Evolutionary conservation across 345 rosid species (phyloP), one percentile per base, ranked within the genome.

Genomic region (Citrus glauca): DNA sequence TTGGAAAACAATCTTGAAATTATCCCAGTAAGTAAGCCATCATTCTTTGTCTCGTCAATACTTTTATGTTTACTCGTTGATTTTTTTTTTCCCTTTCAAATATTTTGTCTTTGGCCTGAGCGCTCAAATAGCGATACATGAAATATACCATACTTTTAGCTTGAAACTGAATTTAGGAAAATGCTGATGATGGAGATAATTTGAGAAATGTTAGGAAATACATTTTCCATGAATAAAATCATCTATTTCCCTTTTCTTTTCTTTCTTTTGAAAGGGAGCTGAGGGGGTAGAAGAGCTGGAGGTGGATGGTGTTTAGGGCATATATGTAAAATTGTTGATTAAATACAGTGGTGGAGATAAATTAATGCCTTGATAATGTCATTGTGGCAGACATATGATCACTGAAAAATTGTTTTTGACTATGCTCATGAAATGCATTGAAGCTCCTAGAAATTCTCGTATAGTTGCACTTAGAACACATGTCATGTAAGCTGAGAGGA

Each of bases 1-100:
- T 80, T 96, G 88, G 98, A 92, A 78, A 93, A 88, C 91, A 91
- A 96, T 86, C 93, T 96, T 73, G 99, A 93, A 87, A 96, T 96
- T 37, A 91, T 96, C 73, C 97, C 97, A 72, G 99, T 95, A 85
- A 90, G 97, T 87, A 67, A 10, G 16, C 25, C 32, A 32, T 77
- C 70, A 30, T 86, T 69, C 65, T 74, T 74, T 74, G 24, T 81
- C 57, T 70, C 32, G 25, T 7, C 55, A 40, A 45, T 69, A 24
- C 13, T 37, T 30, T 40, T 68, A 27, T 38, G 24, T 69, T 45
- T 25, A 33, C 9, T 63, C 11, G 45, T 9, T 66, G 32, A 25
- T 13, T 60, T n/a, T 28, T 28, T 9, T 17, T 42, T 42, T 80
- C 24, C 24, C 48, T 5, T 25, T 27, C 4, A 69, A 66, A 7